Conservation (phyloP, 345 rosid species). For the Luvunga scandens region DNA sequence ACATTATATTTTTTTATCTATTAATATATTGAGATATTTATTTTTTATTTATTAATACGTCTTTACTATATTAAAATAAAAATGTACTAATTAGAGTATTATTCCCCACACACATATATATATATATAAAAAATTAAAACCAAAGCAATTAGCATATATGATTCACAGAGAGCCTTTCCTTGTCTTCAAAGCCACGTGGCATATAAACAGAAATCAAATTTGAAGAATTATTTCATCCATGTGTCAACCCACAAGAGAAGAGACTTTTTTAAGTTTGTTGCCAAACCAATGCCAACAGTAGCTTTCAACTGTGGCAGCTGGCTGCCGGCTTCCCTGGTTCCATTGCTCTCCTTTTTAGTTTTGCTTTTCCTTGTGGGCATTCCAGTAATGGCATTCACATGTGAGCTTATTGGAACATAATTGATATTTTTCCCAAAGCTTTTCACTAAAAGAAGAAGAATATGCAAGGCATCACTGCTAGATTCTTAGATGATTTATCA, state of each 20-base stretch:
- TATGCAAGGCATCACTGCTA: not conserved
- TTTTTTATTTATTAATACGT: too few species aligned
- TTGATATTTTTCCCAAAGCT: not conserved
- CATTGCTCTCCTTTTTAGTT: too few species aligned
- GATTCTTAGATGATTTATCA: constrained; percentile 9
- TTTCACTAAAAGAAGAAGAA: not conserved
- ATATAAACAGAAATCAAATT: not conserved
- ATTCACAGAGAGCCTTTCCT: not conserved
- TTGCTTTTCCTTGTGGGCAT: not conserved
- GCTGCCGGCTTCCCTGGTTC: not conserved
- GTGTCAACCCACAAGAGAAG: constrained; percentile 16
- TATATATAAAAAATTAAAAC: too few species aligned
- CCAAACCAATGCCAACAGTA: not conserved
- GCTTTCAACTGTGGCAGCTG: constrained; percentile 3
- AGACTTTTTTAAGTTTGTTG: not conserved
- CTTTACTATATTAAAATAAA: too few species aligned
- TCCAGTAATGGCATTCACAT: constrained; percentile 28
- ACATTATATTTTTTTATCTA: too few species aligned
- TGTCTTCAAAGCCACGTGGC: not conserved
- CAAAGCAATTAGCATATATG: not conserved
- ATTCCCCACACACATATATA: too few species aligned
- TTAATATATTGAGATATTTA: too few species aligned
- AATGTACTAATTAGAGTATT: too few species aligned
- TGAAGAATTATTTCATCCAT: constrained; percentile 4
- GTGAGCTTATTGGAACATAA: constrained; percentile 11